Conservation (phyloP, 257 asterid species). For the Linderniella brevidens region DNA sequence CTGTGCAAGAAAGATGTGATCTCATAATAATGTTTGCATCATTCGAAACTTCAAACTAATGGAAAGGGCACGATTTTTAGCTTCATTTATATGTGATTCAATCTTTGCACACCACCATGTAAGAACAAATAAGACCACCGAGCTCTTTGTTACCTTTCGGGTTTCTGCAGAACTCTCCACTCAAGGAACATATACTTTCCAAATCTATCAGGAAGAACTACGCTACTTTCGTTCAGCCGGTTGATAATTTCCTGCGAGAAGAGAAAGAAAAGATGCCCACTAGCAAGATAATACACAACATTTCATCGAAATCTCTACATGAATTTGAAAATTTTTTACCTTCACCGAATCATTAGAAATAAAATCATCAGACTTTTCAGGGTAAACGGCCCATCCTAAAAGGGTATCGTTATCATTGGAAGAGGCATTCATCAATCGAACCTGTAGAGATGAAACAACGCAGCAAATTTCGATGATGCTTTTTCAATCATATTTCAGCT, state of each 20-base stretch:
- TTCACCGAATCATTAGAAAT: conserved; percentile 48
- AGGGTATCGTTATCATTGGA: conserved; percentile 50
- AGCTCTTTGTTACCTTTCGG: conserved; percentile 25
- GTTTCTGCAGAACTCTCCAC: conserved; percentile 52
- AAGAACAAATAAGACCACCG: background rate
- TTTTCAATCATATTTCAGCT: conserved; percentile 3
- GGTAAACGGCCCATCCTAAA: conserved; percentile 55
- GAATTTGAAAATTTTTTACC: conserved; percentile 24
- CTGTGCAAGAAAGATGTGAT: too few species aligned
- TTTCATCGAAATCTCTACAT: conserved; percentile 4
- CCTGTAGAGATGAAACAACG: conserved; percentile 35
- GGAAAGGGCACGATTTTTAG: background rate
- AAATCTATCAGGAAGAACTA: conserved; percentile 59
- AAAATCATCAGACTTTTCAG: conserved; percentile 40
- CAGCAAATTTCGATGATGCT: conserved; percentile 1
- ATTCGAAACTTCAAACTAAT: too few species aligned
- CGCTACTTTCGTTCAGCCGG: conserved; percentile 29
- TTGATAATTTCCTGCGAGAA: conserved; percentile 43
- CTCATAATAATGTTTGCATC: too few species aligned
- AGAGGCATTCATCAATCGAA: conserved; percentile 41
- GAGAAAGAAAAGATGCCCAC: conserved; percentile 5
- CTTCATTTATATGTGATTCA: too few species aligned
- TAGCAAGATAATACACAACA: conserved; percentile 11
- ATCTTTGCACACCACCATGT: background rate
- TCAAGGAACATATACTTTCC: conserved; percentile 55